Base-by-base conservation (phyloP, 1,139 yeast species). In the Magnusiomyces fungicola region DNA sequence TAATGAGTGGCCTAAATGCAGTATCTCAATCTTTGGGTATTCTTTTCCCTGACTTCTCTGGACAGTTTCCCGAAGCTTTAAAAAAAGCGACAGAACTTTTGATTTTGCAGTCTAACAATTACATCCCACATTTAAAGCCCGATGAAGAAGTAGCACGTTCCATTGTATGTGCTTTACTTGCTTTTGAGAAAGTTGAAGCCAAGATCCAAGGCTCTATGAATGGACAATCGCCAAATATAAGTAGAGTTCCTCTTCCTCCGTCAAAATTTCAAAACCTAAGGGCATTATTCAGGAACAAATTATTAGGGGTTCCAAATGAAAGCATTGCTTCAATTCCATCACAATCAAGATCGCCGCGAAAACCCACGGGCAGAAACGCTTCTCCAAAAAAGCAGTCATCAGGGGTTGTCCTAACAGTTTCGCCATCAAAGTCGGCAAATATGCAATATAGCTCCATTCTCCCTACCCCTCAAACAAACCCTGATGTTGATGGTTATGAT, bases 71-170 rank as follows among this genome's bases (percentile, higher is more conserved):
- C 4, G 30, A 10, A 6, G n/a, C 3, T 6, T 22, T 43, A 10
- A 32, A n/a, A 32, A 21, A n/a, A 7, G 33, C 21, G 10, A 9
- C 36, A 21, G 38, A 30, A 33, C n/a, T 12, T 9, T 47, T 56
- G 22, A 48, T 50, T n/a, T 43, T 53, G 14, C 59, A 55, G 37
- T 60, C 63, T 9, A 37, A 41, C 29, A 38, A 29, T 30, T 52
- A 51, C 36, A 49, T 60, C 33, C 30, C 48, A 10, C 48, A 52
- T 3, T 49, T 67, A 39, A 58, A 59, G 27, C 60, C 67, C 1
- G 54, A 51, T 4, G 67, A 65, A 47, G 69, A 66, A 46, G 56
- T 64, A 2, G 69, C 69, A 2, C 51, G 70, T 5, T 41, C 55
- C 16, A 56, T 57, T 30, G 33, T 67, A 3, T 63, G 69, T 52